Conservation (phyloP, 78 protist genomes). For the Dictyostelium citrinum region DNA sequence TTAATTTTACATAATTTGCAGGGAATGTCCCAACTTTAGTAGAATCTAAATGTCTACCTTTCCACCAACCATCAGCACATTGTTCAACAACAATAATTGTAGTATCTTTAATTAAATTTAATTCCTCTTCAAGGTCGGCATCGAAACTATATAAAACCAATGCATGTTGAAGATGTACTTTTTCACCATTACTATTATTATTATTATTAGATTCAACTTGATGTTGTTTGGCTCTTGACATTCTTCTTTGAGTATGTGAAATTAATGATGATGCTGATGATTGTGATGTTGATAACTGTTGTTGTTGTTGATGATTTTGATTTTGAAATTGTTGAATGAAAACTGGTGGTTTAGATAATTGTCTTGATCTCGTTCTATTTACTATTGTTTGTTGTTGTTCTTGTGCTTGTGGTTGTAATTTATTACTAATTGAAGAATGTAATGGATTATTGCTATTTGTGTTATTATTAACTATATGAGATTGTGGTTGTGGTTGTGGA, state of each 20-base stretch:
- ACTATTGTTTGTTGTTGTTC: background rate
- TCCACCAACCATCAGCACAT: conserved; percentile 69
- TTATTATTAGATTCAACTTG: background rate
- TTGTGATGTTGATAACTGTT: background rate
- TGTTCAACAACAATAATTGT: conserved; percentile 33
- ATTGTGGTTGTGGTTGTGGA: background rate
- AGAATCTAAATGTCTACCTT: conserved; percentile 18
- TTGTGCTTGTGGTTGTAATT: background rate
- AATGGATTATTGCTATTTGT: background rate
- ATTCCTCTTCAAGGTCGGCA: conserved; percentile 39
- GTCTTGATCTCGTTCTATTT: background rate
- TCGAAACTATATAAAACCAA: conserved; percentile 44
- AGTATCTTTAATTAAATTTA: conserved; percentile 7
- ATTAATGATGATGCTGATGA: conserved; percentile 14
- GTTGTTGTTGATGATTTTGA: background rate
- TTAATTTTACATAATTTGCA: conserved; percentile 21
- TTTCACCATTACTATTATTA: background rate
- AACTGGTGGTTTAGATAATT: background rate
- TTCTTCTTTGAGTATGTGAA: background rate
- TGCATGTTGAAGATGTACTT: background rate
- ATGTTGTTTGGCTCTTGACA: background rate
- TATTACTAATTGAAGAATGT: background rate
- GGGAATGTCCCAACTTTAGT: conserved; percentile 29
- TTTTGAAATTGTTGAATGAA: background rate
- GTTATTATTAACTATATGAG: background rate